These are phyloP conservation scores for Metarhizium sp. DNA, from an alignment of 2,329 filamentous ascomycete species.

Conservation along the genomic window DNA sequence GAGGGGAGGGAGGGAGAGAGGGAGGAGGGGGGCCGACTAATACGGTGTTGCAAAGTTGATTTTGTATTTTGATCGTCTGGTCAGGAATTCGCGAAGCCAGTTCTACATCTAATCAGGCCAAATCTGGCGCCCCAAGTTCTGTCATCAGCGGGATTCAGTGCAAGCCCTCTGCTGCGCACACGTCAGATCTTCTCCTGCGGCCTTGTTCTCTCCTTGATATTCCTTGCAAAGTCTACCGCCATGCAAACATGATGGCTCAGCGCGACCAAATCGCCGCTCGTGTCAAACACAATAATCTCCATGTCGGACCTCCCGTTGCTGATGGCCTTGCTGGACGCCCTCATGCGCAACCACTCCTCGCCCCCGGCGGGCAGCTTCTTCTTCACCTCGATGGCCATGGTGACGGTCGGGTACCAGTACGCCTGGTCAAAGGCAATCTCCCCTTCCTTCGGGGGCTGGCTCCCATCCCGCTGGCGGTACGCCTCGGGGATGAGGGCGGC, in stretches of 20 bases:
- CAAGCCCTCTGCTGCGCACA: neutral
- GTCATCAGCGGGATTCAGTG: too few species aligned
- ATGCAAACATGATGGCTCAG: constrained; percentile 21
- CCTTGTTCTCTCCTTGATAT: constrained; percentile 7
- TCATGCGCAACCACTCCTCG: constrained; percentile 61
- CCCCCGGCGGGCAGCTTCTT: constrained; percentile 58
- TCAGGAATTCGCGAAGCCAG: too few species aligned
- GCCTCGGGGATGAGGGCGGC: constrained; percentile 58
- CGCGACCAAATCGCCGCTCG: constrained; percentile 18
- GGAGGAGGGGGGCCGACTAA: too few species aligned
- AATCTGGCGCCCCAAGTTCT: too few species aligned
- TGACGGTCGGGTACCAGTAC: constrained; percentile 69
- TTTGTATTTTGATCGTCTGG: too few species aligned
- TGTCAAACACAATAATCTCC: constrained; percentile 58
- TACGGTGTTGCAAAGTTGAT: too few species aligned
- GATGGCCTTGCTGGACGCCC: constrained; percentile 56
- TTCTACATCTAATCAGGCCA: too few species aligned
- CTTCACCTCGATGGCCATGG: constrained; percentile 70
- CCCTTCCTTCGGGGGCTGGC: constrained; percentile 6
- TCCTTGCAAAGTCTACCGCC: constrained; percentile 17
- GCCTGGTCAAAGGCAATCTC: constrained; percentile 17
- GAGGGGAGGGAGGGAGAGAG: too few species aligned
- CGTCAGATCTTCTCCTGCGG: neutral
- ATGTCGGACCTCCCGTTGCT: constrained; percentile 66
- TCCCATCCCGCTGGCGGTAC: constrained; percentile 23